phyloP scores from a whole-genome alignment of 2,329 filamentous ascomycete genomes.

The Aureobasidium sp. region DNA sequence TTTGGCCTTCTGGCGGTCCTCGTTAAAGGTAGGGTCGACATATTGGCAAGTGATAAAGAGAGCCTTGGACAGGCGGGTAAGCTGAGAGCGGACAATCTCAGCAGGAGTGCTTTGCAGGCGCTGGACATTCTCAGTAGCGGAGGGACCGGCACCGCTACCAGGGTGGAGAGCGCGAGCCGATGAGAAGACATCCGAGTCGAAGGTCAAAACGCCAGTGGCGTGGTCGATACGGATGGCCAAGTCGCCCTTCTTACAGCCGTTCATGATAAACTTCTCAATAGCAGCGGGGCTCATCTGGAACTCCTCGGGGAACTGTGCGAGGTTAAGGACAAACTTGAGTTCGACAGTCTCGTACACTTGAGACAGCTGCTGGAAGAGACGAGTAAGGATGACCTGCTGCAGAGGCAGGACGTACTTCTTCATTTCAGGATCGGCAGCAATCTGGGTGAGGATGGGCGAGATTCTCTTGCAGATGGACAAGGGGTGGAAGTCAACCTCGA shows the following conservation, averaged over 20 bases:
- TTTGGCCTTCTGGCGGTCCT: conserved; percentile 71
- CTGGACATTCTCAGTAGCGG: conserved; percentile 85
- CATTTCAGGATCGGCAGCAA: conserved; percentile 91
- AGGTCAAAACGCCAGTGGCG: conserved; percentile 88
- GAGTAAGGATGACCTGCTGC: conserved; percentile 96
- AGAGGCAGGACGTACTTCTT: conserved; percentile 91
- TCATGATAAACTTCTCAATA: conserved; percentile 99
- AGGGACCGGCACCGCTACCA: conserved; percentile 76
- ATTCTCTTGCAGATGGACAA: conserved; percentile 99
- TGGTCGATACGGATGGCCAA: conserved; percentile 94
- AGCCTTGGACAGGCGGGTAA: conserved; percentile 83
- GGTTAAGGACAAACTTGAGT: conserved; percentile 82
- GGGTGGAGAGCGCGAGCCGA: conserved; percentile 87
- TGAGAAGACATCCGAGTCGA: conserved; percentile 97
- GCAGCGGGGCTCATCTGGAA: conserved; percentile 86
- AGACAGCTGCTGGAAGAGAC: conserved; percentile 96
- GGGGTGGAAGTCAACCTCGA: conserved; percentile 98
- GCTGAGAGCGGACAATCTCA: conserved; percentile 92
- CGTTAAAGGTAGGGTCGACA: conserved; percentile 83
- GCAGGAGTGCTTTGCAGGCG: conserved; percentile 95
- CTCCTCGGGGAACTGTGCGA: conserved; percentile 92
- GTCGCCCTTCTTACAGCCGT: conserved; percentile 99
- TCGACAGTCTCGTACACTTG: conserved; percentile 99
- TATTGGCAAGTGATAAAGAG: conserved; percentile 93
- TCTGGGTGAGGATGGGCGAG: conserved; percentile 88